Conservation (phyloP, 2,329 filamentous ascomycete species). For the Alternaria novae-zelandiae region DNA sequence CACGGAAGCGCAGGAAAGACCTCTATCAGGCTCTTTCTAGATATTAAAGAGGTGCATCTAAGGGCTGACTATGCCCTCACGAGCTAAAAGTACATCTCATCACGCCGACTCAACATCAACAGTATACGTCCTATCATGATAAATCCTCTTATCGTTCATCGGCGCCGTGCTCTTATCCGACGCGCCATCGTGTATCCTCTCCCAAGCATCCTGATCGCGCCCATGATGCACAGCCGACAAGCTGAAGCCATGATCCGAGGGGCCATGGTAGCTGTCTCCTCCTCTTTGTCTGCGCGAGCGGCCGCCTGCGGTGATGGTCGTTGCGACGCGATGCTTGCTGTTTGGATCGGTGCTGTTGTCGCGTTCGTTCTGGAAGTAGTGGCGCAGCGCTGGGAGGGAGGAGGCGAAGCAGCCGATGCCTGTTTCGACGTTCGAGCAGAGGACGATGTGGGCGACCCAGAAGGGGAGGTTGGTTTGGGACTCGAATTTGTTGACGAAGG, state of each 20-base stretch:
- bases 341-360: conserved; percentile 20
- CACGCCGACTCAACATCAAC: conserved; percentile 16
- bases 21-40: too few relatives aligned
- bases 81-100: background rate
- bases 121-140: conserved; percentile 19
- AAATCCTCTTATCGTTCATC: conserved; percentile 17
- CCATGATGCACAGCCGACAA: conserved; percentile 19
- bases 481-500: conserved; percentile 31
- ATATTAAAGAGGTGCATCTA: background rate
- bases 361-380: conserved; percentile 16
- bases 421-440: conserved; percentile 33
- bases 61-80: too few relatives aligned
- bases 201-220: conserved; percentile 22
- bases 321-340: background rate
- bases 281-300: background rate
- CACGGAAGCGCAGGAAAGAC: too few relatives aligned
- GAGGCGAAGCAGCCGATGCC: conserved; percentile 30
- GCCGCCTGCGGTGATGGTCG: background rate
- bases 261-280: conserved; percentile 9
- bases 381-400: conserved; percentile 25
- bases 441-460: conserved; percentile 31
- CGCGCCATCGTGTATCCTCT: conserved; percentile 22
- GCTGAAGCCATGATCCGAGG: conserved; percentile 21
- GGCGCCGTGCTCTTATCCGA: conserved; percentile 21
- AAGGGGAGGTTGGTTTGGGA: conserved; percentile 21